phyloP scores from a whole-genome alignment of 2,329 filamentous ascomycete genomes.

The Xylariaceae sp. region DNA sequence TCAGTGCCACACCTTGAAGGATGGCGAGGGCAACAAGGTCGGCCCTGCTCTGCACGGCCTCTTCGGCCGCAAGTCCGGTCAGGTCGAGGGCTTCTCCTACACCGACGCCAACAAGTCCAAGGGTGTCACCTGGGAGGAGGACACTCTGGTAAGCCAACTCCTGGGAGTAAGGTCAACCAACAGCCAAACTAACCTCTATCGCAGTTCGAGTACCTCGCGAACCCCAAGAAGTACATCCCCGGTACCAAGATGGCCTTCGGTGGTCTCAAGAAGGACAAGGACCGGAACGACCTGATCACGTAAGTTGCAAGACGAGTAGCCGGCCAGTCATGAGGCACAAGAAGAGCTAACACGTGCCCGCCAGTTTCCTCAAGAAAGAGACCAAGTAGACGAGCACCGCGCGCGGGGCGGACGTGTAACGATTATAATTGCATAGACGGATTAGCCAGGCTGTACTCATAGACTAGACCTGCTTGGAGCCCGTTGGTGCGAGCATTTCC shows the following conservation, averaged over 20 bases:
- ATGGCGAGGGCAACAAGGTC: constrained; percentile 91
- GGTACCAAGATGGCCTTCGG: constrained; percentile 99
- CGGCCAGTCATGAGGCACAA: too few relatives aligned
- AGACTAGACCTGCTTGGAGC: constrained; percentile 26
- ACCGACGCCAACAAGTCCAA: constrained; percentile 99
- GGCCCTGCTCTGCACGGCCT: constrained; percentile 95
- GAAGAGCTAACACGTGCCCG: too few relatives aligned
- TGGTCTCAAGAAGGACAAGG: constrained; percentile 99
- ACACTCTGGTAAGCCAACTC: constrained; percentile 61
- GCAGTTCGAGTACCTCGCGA: constrained; percentile 97
- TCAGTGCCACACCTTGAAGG: constrained; percentile 96
- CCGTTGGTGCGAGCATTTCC: constrained; percentile 20
- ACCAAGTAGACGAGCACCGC: constrained; percentile 51
- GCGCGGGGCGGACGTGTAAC: constrained; percentile 25
- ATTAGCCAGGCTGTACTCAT: constrained; percentile 25
- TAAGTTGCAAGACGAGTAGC: constrained; percentile 56
- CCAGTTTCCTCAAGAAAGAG: constrained; percentile 60
- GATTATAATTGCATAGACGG: constrained; percentile 28
- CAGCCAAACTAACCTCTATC: not conserved
- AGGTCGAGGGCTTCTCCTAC: constrained; percentile 90
- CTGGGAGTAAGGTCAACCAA: not conserved
- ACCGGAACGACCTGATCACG: constrained; percentile 98
- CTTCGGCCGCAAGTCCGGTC: constrained; percentile 91
- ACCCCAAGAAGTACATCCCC: constrained; percentile 99
- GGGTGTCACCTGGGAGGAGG: constrained; percentile 80